Conservation (phyloP, 108 stramenopile genomes). For the Discostella pseudostelligera region DNA sequence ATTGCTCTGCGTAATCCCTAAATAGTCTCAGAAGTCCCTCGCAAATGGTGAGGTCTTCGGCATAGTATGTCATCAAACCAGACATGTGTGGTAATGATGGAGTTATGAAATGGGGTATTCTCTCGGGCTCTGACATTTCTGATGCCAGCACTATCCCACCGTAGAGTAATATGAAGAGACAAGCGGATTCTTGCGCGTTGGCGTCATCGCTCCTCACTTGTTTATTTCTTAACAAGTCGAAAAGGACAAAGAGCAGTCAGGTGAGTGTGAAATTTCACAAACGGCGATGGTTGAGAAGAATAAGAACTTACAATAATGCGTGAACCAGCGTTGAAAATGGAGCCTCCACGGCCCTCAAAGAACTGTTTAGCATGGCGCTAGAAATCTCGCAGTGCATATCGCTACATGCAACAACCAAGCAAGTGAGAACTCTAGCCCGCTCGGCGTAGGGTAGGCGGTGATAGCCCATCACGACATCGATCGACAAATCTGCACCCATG, state of each 20-base stretch:
- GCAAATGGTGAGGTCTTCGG: conserved; percentile 75
- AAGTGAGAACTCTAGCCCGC: conserved; percentile 63
- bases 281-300: not conserved
- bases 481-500: conserved; percentile 35
- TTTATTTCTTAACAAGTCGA: conserved; percentile 43
- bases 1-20: conserved; percentile 81
- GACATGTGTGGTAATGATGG: conserved; percentile 72
- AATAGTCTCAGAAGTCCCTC: conserved; percentile 69
- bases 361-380: conserved; percentile 52
- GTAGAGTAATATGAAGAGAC: conserved; percentile 73
- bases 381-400: conserved; percentile 59
- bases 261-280: not conserved
- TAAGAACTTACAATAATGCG: conserved; percentile 54
- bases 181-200: conserved; percentile 67
- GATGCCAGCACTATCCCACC: conserved; percentile 72
- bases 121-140: conserved; percentile 72
- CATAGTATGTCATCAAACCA: conserved; percentile 73
- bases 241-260: not conserved
- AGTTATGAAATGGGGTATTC: conserved; percentile 76
- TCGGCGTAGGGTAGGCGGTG: conserved; percentile 73
- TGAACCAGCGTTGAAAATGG: conserved; percentile 66
- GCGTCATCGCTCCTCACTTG: conserved; percentile 51
- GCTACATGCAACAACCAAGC: conserved; percentile 65
- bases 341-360: conserved; percentile 59
- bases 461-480: conserved; percentile 62